These are phyloP conservation scores for Lactarius indigo DNA, from an alignment of 768 basidiomycete genomes.

Conservation along the genomic window DNA sequence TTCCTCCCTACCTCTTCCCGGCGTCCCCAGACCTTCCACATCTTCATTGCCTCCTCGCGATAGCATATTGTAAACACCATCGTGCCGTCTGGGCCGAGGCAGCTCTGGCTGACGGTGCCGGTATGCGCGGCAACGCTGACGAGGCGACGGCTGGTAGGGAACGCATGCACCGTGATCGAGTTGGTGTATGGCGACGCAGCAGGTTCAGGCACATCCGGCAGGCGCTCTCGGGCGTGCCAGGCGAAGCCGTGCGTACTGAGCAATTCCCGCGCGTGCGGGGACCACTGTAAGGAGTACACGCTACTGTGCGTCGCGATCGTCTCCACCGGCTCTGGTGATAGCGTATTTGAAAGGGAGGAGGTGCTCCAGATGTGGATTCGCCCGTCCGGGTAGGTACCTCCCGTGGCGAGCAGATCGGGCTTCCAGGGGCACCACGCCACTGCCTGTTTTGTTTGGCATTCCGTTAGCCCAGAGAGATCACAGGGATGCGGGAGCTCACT, in stretches of 20 bases:
- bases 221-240: slow-evolving; percentile 27
- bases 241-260: slow-evolving; percentile 59
- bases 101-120: slow-evolving; percentile 54
- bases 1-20: slow-evolving; percentile 18
- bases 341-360: slow-evolving; percentile 41
- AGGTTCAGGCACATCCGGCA: slow-evolving; percentile 20
- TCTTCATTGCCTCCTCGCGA: slow-evolving; percentile 64
- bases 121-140: slow-evolving; percentile 56
- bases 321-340: slow-evolving; percentile 44
- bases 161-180: slow-evolving; percentile 48
- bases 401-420: slow-evolving; percentile 59
- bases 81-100: slow-evolving; percentile 60
- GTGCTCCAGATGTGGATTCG: slow-evolving; percentile 52
- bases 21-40: slow-evolving; percentile 62
- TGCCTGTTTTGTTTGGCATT: slow-evolving; percentile 41
- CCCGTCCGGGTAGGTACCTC: slow-evolving; percentile 62
- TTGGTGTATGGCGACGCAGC: slow-evolving; percentile 34
- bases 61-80: slow-evolving; percentile 62
- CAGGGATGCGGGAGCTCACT: not conserved
- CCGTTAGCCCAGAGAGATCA: slow-evolving; percentile 14
- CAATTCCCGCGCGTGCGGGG: slow-evolving; percentile 55
- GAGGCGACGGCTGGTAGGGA: slow-evolving; percentile 49
- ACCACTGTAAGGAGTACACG: slow-evolving; percentile 60
- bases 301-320: slow-evolving; percentile 45
- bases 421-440: slow-evolving; percentile 78